A percentile compares a stretch with the other conserved stretches of the same genome.
These are phyloP conservation scores for Penicillium longicatenatum DNA, from an alignment of 495 filamentous ascomycete species.

Conservation along the genomic window DNA sequence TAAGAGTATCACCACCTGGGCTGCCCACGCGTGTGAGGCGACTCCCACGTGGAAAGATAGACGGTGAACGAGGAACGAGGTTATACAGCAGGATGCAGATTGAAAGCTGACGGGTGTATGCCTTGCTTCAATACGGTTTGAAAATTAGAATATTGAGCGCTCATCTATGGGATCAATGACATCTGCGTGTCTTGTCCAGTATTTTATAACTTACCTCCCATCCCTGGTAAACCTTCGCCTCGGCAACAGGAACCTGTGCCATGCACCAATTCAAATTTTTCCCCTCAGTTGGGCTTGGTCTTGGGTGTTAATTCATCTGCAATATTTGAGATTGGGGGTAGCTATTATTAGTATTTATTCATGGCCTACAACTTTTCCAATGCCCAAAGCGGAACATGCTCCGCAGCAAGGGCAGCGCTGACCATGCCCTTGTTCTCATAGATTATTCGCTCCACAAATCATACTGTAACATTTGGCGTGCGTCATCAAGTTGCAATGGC, in stretches of 20 bases:
- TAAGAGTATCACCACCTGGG: not conserved
- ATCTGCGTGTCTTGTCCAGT: not conserved
- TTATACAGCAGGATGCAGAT: constrained; percentile 3
- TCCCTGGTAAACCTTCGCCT: not conserved
- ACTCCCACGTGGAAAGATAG: constrained; percentile 1
- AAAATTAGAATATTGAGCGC: not conserved
- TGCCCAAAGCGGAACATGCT: not conserved
- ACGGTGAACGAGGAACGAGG: constrained; percentile 3
- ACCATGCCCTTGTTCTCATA: not conserved
- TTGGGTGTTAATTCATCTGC: not conserved
- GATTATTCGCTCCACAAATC: not conserved
- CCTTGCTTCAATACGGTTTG: constrained; percentile 5
- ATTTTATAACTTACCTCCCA: no score
- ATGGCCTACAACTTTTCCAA: not conserved
- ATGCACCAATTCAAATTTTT: not conserved
- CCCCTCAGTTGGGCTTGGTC: not conserved
- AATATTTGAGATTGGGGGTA: not conserved
- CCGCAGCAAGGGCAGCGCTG: not conserved
- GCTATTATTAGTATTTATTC: not conserved
- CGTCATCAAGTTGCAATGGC: not conserved
- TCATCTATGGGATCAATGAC: not conserved
- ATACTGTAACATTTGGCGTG: not conserved
- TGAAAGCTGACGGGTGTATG: not conserved
- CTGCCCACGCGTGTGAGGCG: not conserved
- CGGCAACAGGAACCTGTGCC: not conserved